Conservation (phyloP, 495 filamentous ascomycete species). For the Penicillium tannophilum region DNA sequence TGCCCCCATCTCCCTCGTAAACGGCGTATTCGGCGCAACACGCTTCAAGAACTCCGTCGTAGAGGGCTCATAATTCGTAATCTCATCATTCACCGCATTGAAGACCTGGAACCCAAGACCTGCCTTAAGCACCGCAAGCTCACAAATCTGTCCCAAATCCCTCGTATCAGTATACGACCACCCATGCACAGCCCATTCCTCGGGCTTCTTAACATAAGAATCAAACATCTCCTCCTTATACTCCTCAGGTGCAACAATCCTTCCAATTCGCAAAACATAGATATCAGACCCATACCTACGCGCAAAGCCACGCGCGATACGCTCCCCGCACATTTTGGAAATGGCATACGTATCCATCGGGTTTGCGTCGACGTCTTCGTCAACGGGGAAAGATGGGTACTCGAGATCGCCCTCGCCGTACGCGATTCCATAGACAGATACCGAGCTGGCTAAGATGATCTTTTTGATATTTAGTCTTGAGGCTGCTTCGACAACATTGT, state of each 20-base stretch:
- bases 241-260: constrained; percentile 61
- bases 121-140: constrained; percentile 48
- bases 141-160: constrained; percentile 61
- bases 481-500: constrained; percentile 64
- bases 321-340: constrained; percentile 60
- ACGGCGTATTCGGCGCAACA: constrained; percentile 43
- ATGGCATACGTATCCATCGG: constrained; percentile 63
- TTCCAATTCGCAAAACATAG: constrained; percentile 60
- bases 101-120: constrained; percentile 62
- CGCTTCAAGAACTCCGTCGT: constrained; percentile 53
- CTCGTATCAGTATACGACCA: constrained; percentile 64
- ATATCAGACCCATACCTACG: constrained; percentile 57
- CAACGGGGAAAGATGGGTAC: constrained; percentile 57
- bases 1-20: constrained; percentile 55
- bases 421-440: constrained; percentile 61
- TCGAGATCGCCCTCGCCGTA: constrained; percentile 59
- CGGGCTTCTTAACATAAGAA: constrained; percentile 49
- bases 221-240: constrained; percentile 53
- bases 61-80: constrained; percentile 44
- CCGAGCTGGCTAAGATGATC: constrained; percentile 58
- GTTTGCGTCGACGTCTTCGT: constrained; percentile 55
- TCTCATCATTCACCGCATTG: constrained; percentile 63
- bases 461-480: constrained; percentile 62
- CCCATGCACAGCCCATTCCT: constrained; percentile 53
- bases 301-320: constrained; percentile 56